Percentiles rank a stretch among this genome's conserved stretches.
phyloP scores from a whole-genome alignment of 208 protist genomes.

The Leishmania turanica region DNA sequence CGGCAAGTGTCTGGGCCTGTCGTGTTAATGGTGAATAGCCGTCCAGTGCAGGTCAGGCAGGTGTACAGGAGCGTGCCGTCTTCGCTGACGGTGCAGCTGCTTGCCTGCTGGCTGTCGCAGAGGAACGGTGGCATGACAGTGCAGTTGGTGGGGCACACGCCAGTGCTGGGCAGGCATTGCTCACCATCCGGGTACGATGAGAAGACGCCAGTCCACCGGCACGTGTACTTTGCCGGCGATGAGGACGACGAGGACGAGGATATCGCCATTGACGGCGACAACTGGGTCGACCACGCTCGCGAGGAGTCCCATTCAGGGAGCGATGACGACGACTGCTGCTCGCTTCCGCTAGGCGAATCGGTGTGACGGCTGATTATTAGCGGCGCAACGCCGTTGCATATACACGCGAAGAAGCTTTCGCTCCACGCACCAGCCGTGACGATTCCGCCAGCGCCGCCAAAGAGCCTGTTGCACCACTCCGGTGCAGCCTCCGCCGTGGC shows the following conservation, averaged over 20 bases:
- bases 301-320: neutral
- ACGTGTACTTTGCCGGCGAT: constrained; percentile 18
- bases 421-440: constrained; percentile 16
- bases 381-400: constrained; percentile 24
- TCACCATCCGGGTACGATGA: constrained; percentile 43
- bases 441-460: constrained; percentile 25
- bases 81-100: constrained; percentile 12
- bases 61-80: constrained; percentile 31
- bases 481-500: neutral
- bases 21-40: constrained; percentile 44
- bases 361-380: neutral
- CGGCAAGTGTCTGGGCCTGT: constrained; percentile 16
- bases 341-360: neutral
- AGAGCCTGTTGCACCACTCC: constrained; percentile 21
- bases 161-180: constrained; percentile 58
- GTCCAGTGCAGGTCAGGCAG: constrained; percentile 66
- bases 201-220: constrained; percentile 56
- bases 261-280: neutral
- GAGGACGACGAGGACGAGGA: constrained; percentile 7
- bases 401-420: constrained; percentile 10
- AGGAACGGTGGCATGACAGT: constrained; percentile 27
- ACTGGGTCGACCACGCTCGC: constrained; percentile 1
- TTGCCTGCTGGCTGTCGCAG: constrained; percentile 30
- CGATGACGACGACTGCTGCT: neutral
- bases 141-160: constrained; percentile 50